Base-by-base conservation (phyloP, 306 rosid species). In the Prosopis cineraria region DNA sequence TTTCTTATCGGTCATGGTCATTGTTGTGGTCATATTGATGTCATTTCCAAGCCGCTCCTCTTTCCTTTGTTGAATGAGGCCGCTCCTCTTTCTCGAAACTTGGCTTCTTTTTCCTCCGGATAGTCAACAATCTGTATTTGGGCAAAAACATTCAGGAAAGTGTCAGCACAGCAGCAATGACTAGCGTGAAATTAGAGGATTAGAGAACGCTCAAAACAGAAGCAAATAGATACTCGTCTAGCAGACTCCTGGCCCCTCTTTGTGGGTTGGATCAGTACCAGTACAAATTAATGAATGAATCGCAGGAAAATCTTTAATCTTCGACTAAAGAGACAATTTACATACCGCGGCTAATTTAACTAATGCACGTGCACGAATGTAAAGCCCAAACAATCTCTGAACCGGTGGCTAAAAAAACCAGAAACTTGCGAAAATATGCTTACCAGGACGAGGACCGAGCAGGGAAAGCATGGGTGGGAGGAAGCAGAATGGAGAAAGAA, bases 1-100 rank as follows among this genome's bases (percentile, higher is more conserved):
- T 76, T 79, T 89, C 70, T 68, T 75, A 30, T 70, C 44, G 17
- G 77, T 41, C 75, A 71, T n/a, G n/a, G 27, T 64, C 66, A 30
- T 27, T 5, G 31, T 55, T 55, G 31, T 27, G 8, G 66, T 59
- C 67, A 60, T 30, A 30, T 44, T 39, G 22, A 40, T 74, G 36
- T 79, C 82, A 71, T 73, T 65, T 53, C 48, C 10, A 22, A 44
- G 47, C 36, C 73, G 60, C 17, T 70, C 14, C 34, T 68, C 74
- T 79, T 76, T 76, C 77, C n/a, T n/a, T n/a, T n/a, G n/a, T n/a
- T n/a, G n/a, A n/a, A n/a, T n/a, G n/a, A n/a, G n/a, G 47, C 36
- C 73, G 60, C 17, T 70, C 14, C 34, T 68, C 74, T 79, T 76
- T 76, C 77, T 33, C 30, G 56, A 27, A 60, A 65, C 53, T 70